Percentiles rank a stretch among this genome's conserved stretches.
These are phyloP conservation scores for Triticum timopheevii DNA, from an alignment of 176 grass and related monocot species.

Conservation along the genomic window DNA sequence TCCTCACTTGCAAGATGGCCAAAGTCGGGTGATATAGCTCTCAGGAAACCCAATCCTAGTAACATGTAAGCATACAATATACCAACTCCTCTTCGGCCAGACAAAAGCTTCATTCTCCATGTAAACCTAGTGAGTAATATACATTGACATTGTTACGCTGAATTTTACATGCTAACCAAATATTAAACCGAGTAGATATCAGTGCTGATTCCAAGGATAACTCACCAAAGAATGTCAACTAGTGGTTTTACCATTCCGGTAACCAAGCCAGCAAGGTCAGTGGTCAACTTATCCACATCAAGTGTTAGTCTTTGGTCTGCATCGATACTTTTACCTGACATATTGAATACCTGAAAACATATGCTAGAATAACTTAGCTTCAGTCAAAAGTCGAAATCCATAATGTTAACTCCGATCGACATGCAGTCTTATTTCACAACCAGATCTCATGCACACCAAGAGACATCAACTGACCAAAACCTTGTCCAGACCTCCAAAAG, in stretches of 20 bases:
- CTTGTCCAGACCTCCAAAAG: slow-evolving; percentile 17
- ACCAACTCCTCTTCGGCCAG: slow-evolving; percentile 87
- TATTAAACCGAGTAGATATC: slow-evolving; percentile 11
- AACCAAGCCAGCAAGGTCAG: slow-evolving; percentile 91
- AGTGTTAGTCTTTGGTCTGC: slow-evolving; percentile 94
- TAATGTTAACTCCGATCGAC: background rate
- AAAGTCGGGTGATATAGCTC: slow-evolving; percentile 87
- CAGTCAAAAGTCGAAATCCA: slow-evolving; percentile 12
- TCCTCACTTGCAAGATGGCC: slow-evolving; percentile 89
- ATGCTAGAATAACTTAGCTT: slow-evolving; percentile 28
- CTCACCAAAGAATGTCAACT: slow-evolving; percentile 97
- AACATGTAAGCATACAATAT: slow-evolving; percentile 99
- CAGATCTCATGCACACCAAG: background rate
- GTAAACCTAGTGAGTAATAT: slow-evolving; percentile 85
- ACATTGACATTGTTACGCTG: background rate
- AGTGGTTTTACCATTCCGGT: slow-evolving; percentile 98
- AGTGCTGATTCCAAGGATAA: slow-evolving; percentile 25
- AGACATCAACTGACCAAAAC: slow-evolving; percentile 19
- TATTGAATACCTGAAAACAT: slow-evolving; percentile 79
- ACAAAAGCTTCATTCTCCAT: slow-evolving; percentile 98
- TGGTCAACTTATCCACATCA: slow-evolving; percentile 96
- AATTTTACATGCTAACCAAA: slow-evolving; percentile 14
- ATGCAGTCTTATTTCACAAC: slow-evolving; percentile 25
- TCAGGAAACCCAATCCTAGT: slow-evolving; percentile 91
- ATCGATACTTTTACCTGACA: slow-evolving; percentile 83